Evolutionary conservation across 1,139 yeast genomes (phyloP), one percentile per base, ranked within the genome.

Genomic region (Debaryomyces sp.): DNA sequence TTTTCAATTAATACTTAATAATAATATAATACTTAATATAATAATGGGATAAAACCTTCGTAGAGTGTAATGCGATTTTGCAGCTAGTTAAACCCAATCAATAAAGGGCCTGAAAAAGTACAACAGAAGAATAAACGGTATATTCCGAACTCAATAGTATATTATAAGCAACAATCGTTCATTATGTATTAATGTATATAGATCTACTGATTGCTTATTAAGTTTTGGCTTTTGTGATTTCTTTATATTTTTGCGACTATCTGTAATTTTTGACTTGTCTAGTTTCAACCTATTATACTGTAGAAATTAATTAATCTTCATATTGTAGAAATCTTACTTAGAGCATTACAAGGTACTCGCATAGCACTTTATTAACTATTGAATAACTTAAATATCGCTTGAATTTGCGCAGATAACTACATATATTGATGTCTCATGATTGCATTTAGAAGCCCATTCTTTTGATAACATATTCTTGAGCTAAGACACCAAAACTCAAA

Each of bases 381-480:
- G 12, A 27, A 27, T 27, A 30, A 30, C 17, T 15, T 13, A 30
- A 15, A 10, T 32, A 32, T 8, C 10, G 18, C 6, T 5, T 12
- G 21, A 32, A 32, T 3, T 32, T 9, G 12, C 7, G 30, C 35
- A 32, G 5, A 8, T 32, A 13, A 13, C 35, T 15, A 15, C 35
- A 32, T 17, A 30, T 13, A 6, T 3, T 12, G 13, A 27, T 12
- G 30, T 27, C 21, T 18, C 21, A 18, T 18, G 21, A 18, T 10
- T 27, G n/a, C 5, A 12, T 27, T 55, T 61, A 79, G 46, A 77
- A 74, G 2, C 96, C 97, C 98, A 94, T 94, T 66, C 99, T 81
- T 66, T 84, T 86, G 46, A 92, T 84, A 39, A 94, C 96, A 64
- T 94, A 94, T 60, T 85, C 83, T 66, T 94, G 99, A 1, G 97